Evolutionary conservation across 495 filamentous ascomycete species (phyloP).

Genomic region (Pseudotulostoma volvatum): DNA sequence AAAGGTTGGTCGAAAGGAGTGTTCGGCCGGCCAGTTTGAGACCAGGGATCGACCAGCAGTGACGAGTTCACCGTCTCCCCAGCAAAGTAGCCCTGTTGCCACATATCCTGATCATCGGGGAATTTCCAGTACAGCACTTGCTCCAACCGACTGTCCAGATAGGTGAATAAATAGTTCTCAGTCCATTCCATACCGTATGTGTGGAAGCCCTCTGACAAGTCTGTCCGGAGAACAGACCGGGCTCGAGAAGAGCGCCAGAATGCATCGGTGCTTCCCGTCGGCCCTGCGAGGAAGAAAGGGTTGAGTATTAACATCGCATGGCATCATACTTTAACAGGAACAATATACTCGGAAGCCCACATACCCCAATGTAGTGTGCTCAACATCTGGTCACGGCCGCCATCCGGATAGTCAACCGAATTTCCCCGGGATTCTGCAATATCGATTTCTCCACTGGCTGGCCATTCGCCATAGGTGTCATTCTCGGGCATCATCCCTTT

Average conservation of each 20-base stretch:
- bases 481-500: conserved; percentile 55
- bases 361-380: conserved; percentile 65
- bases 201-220: conserved; percentile 25
- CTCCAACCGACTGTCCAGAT: conserved; percentile 61
- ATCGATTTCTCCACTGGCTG: conserved; percentile 72
- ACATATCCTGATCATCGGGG: conserved; percentile 40
- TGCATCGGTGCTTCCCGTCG: conserved; percentile 31
- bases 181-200: conserved; percentile 75
- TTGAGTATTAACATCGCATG: conserved; percentile 1
- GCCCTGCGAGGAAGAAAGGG: conserved; percentile 1
- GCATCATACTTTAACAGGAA: no score
- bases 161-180: conserved; percentile 77
- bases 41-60: conserved; percentile 49
- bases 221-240: conserved; percentile 5
- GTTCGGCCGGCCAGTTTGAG: conserved; percentile 31
- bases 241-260: conserved; percentile 65
- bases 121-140: conserved; percentile 72
- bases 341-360: no score
- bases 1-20: conserved; percentile 73
- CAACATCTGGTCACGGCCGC: conserved; percentile 70
- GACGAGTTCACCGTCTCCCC: conserved; percentile 52
- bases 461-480: conserved; percentile 60
- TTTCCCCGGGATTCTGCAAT: conserved; percentile 68
- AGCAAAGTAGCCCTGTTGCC: conserved; percentile 61
- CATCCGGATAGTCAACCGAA: conserved; percentile 53